Evolutionary conservation across 805 yeast genomes (phyloP), one percentile per base, ranked within the genome.

Genomic region (Ogataea parapolymorpha): DNA sequence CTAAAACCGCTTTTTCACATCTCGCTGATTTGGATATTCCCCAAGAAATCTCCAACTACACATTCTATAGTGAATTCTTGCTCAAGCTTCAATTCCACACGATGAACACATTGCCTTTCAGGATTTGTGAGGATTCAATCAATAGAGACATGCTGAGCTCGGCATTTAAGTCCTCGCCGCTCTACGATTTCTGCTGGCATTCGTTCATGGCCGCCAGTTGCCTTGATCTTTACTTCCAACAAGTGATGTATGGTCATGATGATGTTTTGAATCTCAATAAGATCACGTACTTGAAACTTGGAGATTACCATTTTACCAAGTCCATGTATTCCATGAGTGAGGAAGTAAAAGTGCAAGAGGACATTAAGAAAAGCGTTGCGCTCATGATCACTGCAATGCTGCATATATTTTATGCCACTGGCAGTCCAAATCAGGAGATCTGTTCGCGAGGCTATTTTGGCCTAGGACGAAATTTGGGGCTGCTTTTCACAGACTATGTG

Each of bases 211-310:
- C 58, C 11, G 46, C 45, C 11, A 20, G 39, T 13, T 50, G 48
- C 29, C 13, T 50, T 7, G 60, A 55, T 28, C 43, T 55, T 17
- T 51, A 53, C 23, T 45, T 53, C 32, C 58, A 51, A 35, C 50
- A 49, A 28, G 41, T 34, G 22, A 41, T 50, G 50, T 35, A 39
- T 28, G 53, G 53, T 3, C 42, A 38, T 14, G 58, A 54, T 29
- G 48, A 45, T 20, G 50, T 54, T 2, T 34, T 55, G 22, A 41
- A 53, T 27, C 35, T 54, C 12, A 35, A 44, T n/a, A 42, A 31
- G 20, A 33, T 32, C 3, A 34, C 53, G 1, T 54, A 55, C 32
- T 25, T 51, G 18, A 35, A 46, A 16, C 35, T 55, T 16, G 57
- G 54, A 14, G 53, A 53, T 14, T 53, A 38, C 30, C 58, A 55